These are phyloP conservation scores for Agroathelia rolfsii DNA, from an alignment of 1,284 basidiomycete species.

Conservation along the genomic window DNA sequence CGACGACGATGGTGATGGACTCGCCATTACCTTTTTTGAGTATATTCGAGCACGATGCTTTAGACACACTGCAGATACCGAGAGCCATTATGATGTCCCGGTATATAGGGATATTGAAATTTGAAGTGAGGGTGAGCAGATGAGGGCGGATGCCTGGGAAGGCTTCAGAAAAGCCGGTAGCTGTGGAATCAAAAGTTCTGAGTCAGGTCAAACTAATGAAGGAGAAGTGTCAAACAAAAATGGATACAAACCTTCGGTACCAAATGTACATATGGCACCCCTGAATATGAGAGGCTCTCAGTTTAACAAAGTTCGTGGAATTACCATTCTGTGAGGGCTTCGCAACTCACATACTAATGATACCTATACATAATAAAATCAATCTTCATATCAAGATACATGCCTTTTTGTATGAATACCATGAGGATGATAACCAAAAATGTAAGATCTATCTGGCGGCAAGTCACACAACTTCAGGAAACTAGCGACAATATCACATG, in stretches of 20 bases:
- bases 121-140: constrained; percentile 82
- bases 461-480: constrained; percentile 73
- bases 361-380: constrained; percentile 49
- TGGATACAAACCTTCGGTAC: constrained; percentile 70
- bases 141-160: constrained; percentile 93
- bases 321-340: no score
- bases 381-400: no score
- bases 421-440: constrained; percentile 97
- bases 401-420: constrained; percentile 51
- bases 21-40: constrained; percentile 62
- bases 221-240: constrained; percentile 2
- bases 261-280: constrained; percentile 91
- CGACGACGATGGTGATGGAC: constrained; percentile 92
- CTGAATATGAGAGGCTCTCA: constrained; percentile 28
- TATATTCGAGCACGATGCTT: constrained; percentile 84
- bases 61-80: constrained; percentile 90
- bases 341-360: constrained; percentile 88
- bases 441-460: constrained; percentile 83
- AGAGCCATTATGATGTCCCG: constrained; percentile 81
- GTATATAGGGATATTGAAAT: constrained; percentile 91
- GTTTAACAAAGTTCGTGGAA: background rate
- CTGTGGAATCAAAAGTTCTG: no score
- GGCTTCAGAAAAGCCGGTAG: constrained; percentile 82
- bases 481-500: constrained; percentile 22
- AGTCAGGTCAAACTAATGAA: no score